phyloP scores from a whole-genome alignment of 139 green algal genomes.

The Desmodesmus armatus region DNA sequence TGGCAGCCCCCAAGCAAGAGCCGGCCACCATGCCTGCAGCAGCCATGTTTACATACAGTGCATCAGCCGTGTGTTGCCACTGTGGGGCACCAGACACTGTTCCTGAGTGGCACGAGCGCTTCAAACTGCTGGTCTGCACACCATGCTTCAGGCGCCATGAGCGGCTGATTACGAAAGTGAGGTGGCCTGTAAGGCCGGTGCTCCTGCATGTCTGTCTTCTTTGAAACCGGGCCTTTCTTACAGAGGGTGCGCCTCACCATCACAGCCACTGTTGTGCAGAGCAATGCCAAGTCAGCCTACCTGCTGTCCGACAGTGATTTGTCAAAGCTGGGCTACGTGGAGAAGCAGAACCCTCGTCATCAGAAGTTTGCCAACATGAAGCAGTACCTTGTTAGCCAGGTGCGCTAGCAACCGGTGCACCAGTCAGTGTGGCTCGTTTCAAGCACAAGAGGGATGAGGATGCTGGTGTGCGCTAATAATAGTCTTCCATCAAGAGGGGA shows the following conservation, averaged over 20 bases:
- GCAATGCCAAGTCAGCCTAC: constrained; percentile 48
- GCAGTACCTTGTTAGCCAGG: constrained; percentile 54
- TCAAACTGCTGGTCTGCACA: neutral
- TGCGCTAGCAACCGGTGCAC: neutral
- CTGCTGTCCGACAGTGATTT: constrained; percentile 62
- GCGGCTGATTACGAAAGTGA: neutral
- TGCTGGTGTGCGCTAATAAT: too few relatives aligned
- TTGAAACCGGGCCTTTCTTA: constrained; percentile 14
- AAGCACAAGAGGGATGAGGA: too few relatives aligned
- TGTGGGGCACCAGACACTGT: too few relatives aligned
- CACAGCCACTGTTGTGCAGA: constrained; percentile 7
- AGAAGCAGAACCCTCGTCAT: constrained; percentile 41
- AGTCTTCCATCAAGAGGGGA: too few relatives aligned
- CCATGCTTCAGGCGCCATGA: neutral
- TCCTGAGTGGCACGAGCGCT: neutral
- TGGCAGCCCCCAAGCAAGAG: neutral
- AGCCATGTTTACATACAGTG: neutral
- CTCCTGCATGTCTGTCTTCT: neutral
- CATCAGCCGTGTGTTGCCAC: neutral
- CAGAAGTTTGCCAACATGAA: constrained; percentile 57
- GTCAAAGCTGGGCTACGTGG: constrained; percentile 37
- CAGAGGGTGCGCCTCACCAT: neutral
- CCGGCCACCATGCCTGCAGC: neutral
- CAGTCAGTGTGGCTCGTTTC: neutral
- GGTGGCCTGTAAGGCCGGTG: neutral